Evolutionary conservation across 2,329 filamentous ascomycete genomes (phyloP).

Genomic region (Pleoardoris graminearum): DNA sequence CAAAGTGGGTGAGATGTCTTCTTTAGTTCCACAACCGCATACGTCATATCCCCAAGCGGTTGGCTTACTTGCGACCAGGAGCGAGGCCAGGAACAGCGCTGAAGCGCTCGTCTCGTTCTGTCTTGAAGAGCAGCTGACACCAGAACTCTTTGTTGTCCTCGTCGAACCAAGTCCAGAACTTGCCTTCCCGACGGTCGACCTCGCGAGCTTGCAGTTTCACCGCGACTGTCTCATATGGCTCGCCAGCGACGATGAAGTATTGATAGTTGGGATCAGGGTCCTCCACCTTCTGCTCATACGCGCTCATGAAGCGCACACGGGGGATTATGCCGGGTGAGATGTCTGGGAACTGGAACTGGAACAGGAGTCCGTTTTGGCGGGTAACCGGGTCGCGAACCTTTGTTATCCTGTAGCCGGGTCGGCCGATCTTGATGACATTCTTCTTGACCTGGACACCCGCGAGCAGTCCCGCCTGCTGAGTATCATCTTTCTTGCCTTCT

Average conservation of each 20-base stretch:
- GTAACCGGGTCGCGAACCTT: constrained; percentile 91
- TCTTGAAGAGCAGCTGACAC: constrained; percentile 98
- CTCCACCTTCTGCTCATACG: constrained; percentile 93
- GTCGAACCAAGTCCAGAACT: constrained; percentile 95
- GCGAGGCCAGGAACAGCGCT: constrained; percentile 68
- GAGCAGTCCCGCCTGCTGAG: constrained; percentile 75
- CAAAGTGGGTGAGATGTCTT: background rate
- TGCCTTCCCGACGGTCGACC: constrained; percentile 84
- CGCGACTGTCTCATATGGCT: constrained; percentile 96
- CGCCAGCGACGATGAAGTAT: constrained; percentile 91
- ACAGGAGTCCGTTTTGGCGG: constrained; percentile 86
- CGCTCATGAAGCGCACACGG: constrained; percentile 94
- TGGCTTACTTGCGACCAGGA: constrained; percentile 46
- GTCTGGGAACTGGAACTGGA: constrained; percentile 95
- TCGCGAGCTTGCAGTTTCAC: constrained; percentile 96
- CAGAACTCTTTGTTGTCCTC: constrained; percentile 95
- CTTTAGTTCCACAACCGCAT: background rate
- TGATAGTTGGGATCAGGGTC: constrained; percentile 90
- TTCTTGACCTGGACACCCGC: constrained; percentile 67
- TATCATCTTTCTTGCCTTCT: constrained; percentile 73
- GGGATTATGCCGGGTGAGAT: constrained; percentile 75
- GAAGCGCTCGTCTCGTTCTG: constrained; percentile 91
- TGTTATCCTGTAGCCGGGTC: constrained; percentile 96
- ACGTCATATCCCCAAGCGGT: background rate
- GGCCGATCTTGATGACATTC: constrained; percentile 91